Conservation (phyloP, 1,139 yeast genomes). For the Saccharomyces hybrid region DNA sequence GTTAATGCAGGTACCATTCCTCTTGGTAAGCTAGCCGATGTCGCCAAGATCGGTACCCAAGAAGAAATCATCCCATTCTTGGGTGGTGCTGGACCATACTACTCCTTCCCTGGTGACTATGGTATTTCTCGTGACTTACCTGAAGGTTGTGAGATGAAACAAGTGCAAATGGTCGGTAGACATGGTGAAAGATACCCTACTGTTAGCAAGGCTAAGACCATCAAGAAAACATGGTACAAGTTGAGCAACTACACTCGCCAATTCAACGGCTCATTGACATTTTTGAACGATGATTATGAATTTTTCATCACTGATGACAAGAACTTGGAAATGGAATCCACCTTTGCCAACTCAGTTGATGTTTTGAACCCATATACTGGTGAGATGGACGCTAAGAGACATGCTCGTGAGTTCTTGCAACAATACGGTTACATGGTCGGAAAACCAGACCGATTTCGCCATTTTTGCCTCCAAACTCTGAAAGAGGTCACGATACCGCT, state of each 20-base stretch:
- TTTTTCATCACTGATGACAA: constrained; percentile 26
- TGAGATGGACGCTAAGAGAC: constrained; percentile 19
- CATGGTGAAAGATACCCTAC: constrained; percentile 71
- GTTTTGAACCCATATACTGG: constrained; percentile 19
- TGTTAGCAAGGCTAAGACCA: constrained; percentile 27
- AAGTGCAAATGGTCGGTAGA: constrained; percentile 54
- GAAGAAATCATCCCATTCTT: constrained; percentile 13
- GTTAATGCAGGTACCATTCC: not conserved
- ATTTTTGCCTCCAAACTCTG: constrained; percentile 20
- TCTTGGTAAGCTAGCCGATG: constrained; percentile 2
- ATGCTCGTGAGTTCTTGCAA: constrained; percentile 15
- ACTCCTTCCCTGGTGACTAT: constrained; percentile 14
- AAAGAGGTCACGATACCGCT: constrained; percentile 23
- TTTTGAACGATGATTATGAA: constrained; percentile 33
- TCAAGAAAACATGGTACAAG: constrained; percentile 19
- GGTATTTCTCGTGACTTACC: constrained; percentile 16
- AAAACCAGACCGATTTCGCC: constrained; percentile 11
- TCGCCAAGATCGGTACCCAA: constrained; percentile 15
- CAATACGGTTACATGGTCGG: constrained; percentile 15
- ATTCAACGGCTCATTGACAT: constrained; percentile 34
- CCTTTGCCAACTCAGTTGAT: constrained; percentile 12
- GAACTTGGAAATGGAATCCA: constrained; percentile 24
- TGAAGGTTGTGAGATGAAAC: constrained; percentile 48
- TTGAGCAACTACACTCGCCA: constrained; percentile 22
- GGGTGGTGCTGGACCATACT: constrained; percentile 21